These are phyloP conservation scores for Peronospora farinosa DNA, from an alignment of 352 stramenopile species.

Conservation along the genomic window DNA sequence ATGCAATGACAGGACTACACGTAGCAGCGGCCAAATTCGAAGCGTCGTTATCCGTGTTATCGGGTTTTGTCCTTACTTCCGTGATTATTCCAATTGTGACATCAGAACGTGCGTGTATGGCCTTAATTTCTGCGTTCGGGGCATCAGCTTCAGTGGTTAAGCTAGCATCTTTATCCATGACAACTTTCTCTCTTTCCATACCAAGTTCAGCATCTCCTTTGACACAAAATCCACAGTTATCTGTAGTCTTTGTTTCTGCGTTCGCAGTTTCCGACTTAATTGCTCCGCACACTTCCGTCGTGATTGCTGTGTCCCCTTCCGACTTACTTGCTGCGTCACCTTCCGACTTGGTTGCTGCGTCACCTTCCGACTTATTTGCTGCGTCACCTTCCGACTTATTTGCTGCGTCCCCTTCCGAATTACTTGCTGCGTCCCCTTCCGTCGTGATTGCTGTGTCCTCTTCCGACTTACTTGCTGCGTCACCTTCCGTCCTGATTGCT, in stretches of 20 bases:
- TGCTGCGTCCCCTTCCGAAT: no score
- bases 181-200: conserved; percentile 1
- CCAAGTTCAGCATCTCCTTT: background rate
- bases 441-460: no score
- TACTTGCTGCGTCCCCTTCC: no score
- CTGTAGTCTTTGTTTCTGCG: conserved; percentile 1
- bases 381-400: no score
- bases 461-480: no score
- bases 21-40: background rate
- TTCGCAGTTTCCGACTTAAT: background rate
- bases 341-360: background rate
- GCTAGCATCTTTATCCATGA: background rate
- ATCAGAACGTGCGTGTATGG: conserved; percentile 1
- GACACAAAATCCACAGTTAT: conserved; percentile 2
- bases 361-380: no score
- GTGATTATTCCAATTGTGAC: background rate
- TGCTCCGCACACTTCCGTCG: conserved; percentile 1
- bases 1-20: background rate
- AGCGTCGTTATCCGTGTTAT: background rate
- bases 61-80: background rate
- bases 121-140: background rate
- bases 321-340: background rate
- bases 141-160: background rate
- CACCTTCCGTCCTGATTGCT: background rate
- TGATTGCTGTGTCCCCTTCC: background rate